These are phyloP conservation scores for Poronia punctata DNA, from an alignment of 495 filamentous ascomycete species.

Conservation along the genomic window DNA sequence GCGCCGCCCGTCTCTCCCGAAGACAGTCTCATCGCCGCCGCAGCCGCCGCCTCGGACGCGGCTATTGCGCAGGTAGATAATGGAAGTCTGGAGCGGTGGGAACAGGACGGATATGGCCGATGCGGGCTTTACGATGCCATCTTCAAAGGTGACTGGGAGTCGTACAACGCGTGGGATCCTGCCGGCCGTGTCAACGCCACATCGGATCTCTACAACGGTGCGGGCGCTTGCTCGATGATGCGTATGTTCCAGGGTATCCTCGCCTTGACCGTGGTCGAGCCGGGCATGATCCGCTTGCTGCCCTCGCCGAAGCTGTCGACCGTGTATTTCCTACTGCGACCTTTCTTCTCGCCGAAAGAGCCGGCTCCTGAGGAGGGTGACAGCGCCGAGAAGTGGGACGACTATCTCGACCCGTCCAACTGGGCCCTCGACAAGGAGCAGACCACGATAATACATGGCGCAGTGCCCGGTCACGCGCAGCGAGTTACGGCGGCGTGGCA, in stretches of 20 bases:
- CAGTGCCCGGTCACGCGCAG: conserved; percentile 71
- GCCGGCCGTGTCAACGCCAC: conserved; percentile 64
- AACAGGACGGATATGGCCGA: conserved; percentile 70
- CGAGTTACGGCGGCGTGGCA: conserved; percentile 71
- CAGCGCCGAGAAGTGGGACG: conserved; percentile 31
- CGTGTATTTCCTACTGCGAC: conserved; percentile 79
- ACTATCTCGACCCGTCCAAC: conserved; percentile 51
- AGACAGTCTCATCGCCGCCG: conserved; percentile 37
- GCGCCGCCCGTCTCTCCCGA: conserved; percentile 21
- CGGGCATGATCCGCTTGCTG: conserved; percentile 78
- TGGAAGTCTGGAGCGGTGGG: conserved; percentile 84
- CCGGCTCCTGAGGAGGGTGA: conserved; percentile 30
- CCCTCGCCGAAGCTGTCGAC: conserved; percentile 75
- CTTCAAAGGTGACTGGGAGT: conserved; percentile 74
- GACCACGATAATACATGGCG: conserved; percentile 65
- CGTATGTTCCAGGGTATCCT: conserved; percentile 87
- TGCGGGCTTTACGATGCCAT: conserved; percentile 68
- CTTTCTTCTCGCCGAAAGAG: conserved; percentile 65
- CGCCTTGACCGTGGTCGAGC: conserved; percentile 69
- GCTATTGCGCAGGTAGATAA: conserved; percentile 73
- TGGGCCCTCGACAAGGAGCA: conserved; percentile 46
- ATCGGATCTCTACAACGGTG: conserved; percentile 79
- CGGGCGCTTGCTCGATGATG: conserved; percentile 80
- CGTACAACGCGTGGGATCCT: conserved; percentile 80
- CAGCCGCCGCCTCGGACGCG: conserved; percentile 36